Percentiles rank a stretch among this genome's conserved stretches.
Evolutionary conservation across 305 asterid genomes (phyloP).

Genomic region (Fraxinus greggii): DNA sequence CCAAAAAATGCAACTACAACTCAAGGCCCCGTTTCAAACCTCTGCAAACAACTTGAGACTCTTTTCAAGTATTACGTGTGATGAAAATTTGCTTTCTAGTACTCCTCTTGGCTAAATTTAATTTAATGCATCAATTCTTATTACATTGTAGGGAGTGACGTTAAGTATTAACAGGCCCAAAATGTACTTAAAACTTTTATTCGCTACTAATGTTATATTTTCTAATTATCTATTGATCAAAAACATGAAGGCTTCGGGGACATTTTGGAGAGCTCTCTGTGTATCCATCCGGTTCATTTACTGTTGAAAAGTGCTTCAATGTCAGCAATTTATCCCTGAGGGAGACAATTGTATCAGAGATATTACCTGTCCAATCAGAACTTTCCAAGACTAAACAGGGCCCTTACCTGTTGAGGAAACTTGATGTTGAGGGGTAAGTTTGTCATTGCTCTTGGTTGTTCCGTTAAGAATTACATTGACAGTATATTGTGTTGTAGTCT

Average conservation of each 20-base stretch:
- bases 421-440: slow-evolving; percentile 89
- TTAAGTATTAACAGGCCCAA: neutral
- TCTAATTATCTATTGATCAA: slow-evolving; percentile 17
- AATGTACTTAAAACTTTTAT: neutral
- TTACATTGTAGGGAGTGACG: neutral
- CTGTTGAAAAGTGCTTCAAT: slow-evolving; percentile 83
- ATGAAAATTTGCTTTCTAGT: neutral
- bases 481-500: neutral
- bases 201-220: slow-evolving; percentile 17
- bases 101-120: neutral
- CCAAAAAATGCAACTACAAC: neutral
- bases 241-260: slow-evolving; percentile 64
- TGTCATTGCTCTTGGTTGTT: slow-evolving; percentile 9
- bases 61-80: neutral
- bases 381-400: slow-evolving; percentile 84
- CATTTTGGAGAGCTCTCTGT: slow-evolving; percentile 90
- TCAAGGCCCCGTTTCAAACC: neutral
- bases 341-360: slow-evolving; percentile 83
- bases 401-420: slow-evolving; percentile 80
- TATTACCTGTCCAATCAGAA: slow-evolving; percentile 63
- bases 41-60: neutral
- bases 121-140: neutral
- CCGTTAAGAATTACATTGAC: neutral
- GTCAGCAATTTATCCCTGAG: slow-evolving; percentile 62
- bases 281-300: slow-evolving; percentile 76